Conservation (phyloP, 208 protist species). For the Trypanosoma boissoni region DNA sequence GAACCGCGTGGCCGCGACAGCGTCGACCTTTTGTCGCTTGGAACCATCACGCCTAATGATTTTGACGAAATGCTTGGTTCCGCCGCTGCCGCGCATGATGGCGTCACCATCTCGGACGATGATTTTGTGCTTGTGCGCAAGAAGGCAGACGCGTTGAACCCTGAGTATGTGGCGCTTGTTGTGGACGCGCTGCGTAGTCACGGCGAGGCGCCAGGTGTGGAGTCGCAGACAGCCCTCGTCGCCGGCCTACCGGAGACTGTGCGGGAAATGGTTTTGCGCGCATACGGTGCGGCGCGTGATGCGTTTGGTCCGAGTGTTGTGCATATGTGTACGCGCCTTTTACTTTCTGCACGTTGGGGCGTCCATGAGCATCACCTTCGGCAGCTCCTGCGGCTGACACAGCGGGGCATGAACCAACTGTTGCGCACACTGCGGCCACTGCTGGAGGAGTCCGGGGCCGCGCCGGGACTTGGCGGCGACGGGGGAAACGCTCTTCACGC, state of each 20-base stretch:
- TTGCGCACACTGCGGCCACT: slow-evolving; percentile 69
- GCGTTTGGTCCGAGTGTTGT: slow-evolving; percentile 50
- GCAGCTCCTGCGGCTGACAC: slow-evolving; percentile 41
- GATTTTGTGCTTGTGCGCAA: slow-evolving; percentile 54
- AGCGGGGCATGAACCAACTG: slow-evolving; percentile 56
- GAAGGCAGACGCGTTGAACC: slow-evolving; percentile 46
- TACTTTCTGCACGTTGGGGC: slow-evolving; percentile 62
- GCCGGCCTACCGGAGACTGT: slow-evolving; percentile 54
- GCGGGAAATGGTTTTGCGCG: slow-evolving; percentile 36
- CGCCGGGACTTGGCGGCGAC: slow-evolving; percentile 14
- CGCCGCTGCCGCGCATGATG: slow-evolving; percentile 33
- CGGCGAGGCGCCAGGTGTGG: slow-evolving; percentile 50
- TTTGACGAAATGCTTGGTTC: slow-evolving; percentile 66
- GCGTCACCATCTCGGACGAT: slow-evolving; percentile 58
- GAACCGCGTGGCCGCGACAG: slow-evolving; percentile 53
- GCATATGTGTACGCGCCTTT: slow-evolving; percentile 42
- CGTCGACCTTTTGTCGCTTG: slow-evolving; percentile 48
- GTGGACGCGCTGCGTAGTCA: slow-evolving; percentile 46
- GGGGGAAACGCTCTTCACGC: slow-evolving; percentile 40
- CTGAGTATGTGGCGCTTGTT: slow-evolving; percentile 68
- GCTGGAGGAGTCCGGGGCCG: slow-evolving; percentile 26
- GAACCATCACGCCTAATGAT: slow-evolving; percentile 51
- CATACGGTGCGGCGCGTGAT: slow-evolving; percentile 32
- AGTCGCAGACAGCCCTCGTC: slow-evolving; percentile 39
- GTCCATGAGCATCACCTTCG: slow-evolving; percentile 58